Evolutionary conservation across 768 basidiomycete species (phyloP).

Genomic region (Serendipita sp.): DNA sequence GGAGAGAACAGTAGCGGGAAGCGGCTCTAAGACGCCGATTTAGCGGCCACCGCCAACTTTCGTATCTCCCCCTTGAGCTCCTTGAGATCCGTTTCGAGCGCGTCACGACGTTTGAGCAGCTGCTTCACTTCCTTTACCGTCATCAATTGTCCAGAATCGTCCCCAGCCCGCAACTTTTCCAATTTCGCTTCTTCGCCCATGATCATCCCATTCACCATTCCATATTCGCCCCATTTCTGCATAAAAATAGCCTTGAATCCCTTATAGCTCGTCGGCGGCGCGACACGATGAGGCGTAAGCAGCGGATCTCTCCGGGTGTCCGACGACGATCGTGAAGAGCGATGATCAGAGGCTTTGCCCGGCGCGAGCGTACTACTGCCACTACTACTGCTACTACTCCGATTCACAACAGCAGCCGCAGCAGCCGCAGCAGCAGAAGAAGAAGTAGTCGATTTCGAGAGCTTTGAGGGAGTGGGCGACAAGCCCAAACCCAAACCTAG

Average conservation of each 20-base stretch:
- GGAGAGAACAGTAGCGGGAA: neutral
- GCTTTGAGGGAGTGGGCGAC: neutral
- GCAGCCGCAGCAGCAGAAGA: too few species aligned
- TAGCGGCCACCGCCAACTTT: neutral
- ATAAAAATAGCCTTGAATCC: neutral
- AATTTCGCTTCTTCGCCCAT: conserved; percentile 1
- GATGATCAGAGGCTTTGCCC: too few species aligned
- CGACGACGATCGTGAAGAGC: neutral
- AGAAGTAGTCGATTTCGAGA: neutral
- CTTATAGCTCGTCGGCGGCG: neutral
- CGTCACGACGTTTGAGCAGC: neutral
- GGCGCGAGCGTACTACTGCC: neutral
- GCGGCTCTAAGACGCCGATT: neutral
- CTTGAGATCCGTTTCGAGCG: neutral
- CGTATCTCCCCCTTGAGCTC: neutral
- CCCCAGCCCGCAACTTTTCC: neutral
- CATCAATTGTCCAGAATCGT: neutral
- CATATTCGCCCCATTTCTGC: neutral
- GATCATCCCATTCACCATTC: neutral
- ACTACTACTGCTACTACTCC: neutral
- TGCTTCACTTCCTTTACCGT: neutral
- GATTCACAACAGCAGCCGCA: neutral
- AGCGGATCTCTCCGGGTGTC: neutral
- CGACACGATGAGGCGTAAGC: neutral
- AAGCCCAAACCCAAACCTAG: too few species aligned